Evolutionary conservation across 768 basidiomycete genomes (phyloP).

Genomic region (Daedalea quercina): DNA sequence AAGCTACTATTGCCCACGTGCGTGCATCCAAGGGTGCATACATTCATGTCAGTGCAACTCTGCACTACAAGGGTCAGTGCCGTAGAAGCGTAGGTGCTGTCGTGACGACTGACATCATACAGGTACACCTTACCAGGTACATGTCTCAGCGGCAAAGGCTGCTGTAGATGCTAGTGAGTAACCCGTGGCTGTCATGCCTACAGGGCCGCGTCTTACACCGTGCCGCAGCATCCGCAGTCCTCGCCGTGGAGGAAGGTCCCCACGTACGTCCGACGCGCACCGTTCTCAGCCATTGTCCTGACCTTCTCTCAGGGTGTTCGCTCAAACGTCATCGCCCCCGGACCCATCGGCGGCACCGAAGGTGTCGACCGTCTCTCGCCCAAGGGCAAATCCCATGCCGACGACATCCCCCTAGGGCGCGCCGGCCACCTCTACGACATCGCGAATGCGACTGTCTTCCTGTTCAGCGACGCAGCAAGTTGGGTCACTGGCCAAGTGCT

Average conservation of each 20-base stretch:
- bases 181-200: background rate
- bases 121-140: conserved; percentile 84
- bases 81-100: conserved; percentile 10
- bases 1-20: conserved; percentile 77
- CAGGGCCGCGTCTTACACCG: background rate
- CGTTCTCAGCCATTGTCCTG: background rate
- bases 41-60: conserved; percentile 82
- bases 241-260: conserved; percentile 94
- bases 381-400: conserved; percentile 7
- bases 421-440: conserved; percentile 55
- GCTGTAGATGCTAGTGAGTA: conserved; percentile 69
- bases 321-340: conserved; percentile 81
- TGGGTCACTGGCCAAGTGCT: conserved; percentile 76
- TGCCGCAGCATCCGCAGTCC: conserved; percentile 53
- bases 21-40: conserved; percentile 73
- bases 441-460: conserved; percentile 66
- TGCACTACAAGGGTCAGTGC: conserved; percentile 85
- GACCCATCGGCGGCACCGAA: conserved; percentile 77
- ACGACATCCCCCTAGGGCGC: conserved; percentile 41
- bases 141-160: conserved; percentile 93
- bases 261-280: conserved; percentile 27
- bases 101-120: conserved; percentile 9
- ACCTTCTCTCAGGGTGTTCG: conserved; percentile 55
- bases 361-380: conserved; percentile 53
- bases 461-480: conserved; percentile 76